These are phyloP conservation scores for Xylaria grammica DNA, from an alignment of 495 filamentous ascomycete genomes.

Conservation along the genomic window DNA sequence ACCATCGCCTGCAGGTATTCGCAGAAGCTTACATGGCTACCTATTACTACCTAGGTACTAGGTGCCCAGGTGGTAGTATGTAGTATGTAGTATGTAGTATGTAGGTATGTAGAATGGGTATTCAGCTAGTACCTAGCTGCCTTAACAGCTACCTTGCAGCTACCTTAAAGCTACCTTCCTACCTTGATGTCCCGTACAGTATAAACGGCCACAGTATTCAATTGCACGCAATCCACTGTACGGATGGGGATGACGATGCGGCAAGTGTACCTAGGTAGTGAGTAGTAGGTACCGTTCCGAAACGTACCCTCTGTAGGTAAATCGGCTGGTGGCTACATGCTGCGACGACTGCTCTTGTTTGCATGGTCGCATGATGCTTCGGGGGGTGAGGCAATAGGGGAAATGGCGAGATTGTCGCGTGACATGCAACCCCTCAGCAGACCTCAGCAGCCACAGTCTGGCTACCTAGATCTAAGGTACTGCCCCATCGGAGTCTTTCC, in stretches of 20 bases:
- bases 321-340: neutral
- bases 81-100: too few relatives aligned
- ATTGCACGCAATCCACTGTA: conserved; percentile 7
- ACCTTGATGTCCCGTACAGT: neutral
- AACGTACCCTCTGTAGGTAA: neutral
- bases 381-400: conserved; percentile 8
- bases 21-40: too few relatives aligned
- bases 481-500: conserved; percentile 7
- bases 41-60: too few relatives aligned
- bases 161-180: too few relatives aligned
- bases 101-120: too few relatives aligned
- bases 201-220: conserved; percentile 3
- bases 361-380: conserved; percentile 18
- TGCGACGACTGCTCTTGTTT: neutral
- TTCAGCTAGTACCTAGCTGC: neutral
- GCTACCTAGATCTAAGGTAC: neutral
- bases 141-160: neutral
- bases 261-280: neutral
- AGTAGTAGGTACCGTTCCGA: neutral
- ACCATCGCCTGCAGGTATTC: too few relatives aligned
- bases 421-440: conserved; percentile 18
- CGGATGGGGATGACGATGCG: conserved; percentile 11
- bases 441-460: neutral
- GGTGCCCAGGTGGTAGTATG: too few relatives aligned
- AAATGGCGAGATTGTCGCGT: conserved; percentile 24